Conservation (phyloP, 1,139 yeast genomes). For the Hansenula lynferdii region DNA sequence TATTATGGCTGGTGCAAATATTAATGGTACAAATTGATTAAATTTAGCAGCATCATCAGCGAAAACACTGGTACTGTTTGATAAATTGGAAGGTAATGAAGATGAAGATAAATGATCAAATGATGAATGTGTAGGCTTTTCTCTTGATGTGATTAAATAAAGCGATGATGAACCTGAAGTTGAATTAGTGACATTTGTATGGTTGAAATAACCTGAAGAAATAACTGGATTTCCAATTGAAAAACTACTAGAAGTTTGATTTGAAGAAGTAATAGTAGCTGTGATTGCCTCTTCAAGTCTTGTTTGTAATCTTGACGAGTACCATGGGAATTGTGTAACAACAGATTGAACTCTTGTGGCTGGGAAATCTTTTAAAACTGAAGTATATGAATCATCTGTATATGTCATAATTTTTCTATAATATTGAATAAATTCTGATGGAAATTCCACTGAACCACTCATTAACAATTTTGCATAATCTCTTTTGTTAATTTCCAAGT, state of each 20-base stretch:
- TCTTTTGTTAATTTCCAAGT: background rate
- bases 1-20: background rate
- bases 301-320: constrained; percentile 29
- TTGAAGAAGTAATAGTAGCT: constrained; percentile 17
- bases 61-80: background rate
- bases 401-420: constrained; percentile 28
- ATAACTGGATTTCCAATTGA: constrained; percentile 15
- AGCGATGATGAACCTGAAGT: constrained; percentile 3
- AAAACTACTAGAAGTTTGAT: constrained; percentile 22
- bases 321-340: constrained; percentile 35
- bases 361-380: constrained; percentile 22
- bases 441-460: background rate
- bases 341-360: constrained; percentile 23
- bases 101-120: background rate
- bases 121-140: background rate
- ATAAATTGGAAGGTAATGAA: background rate
- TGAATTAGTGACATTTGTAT: constrained; percentile 16
- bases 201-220: constrained; percentile 17
- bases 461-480: background rate
- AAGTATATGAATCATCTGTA: constrained; percentile 34
- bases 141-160: too few relatives aligned
- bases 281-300: background rate
- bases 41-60: background rate
- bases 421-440: constrained; percentile 8
- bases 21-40: background rate